Evolutionary conservation across 257 asterid genomes (phyloP), one percentile per base, ranked within the genome.

Genomic region (Nicotiana attenuata): DNA sequence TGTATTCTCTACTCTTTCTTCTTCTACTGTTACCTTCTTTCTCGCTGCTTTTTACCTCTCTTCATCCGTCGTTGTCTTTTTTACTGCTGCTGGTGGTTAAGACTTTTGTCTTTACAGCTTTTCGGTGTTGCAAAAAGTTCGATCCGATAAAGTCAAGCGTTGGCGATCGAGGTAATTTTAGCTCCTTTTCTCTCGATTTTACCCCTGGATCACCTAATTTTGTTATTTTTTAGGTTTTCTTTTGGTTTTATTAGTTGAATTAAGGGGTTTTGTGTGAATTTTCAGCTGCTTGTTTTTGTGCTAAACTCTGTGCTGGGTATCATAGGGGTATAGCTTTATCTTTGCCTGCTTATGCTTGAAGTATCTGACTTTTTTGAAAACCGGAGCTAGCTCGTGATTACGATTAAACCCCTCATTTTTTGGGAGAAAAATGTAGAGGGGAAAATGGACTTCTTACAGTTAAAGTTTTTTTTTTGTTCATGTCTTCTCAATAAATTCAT

Each of bases 151-250:
- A 88, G 90, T 90, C 85, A 85, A 83, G 85, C 81, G 80, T 80
- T 79, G 75, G 81, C 88, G 92, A 91, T 92, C 90, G 89, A 89
- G 92, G 92, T 92, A 77, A 63, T 79, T 75, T 71, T 77, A 20
- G 22, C 19, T 16, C 29, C 26, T 65, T 77, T 59, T 68, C 61
- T 66, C 38, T 59, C 41, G 80, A 68, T 86, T 86, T 87, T 80
- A 76, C n/a, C 55, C 53, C 71, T 65, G 81, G 83, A 86, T 69
- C 88, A 87, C 66, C 61, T 56, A 77, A 41, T 84, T 9, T 68
- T 17, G 65, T 61, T 35, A 15, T 35, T 69, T 83, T 61, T 3
- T 10, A 3, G 47, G 64, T 7, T 57, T 56, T 17, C 22, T 56
- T n/a, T 17, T 41, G 61, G 3, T 56, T 71, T 11, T 45, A 0